Conservation (phyloP, 495 filamentous ascomycete genomes). For the Annulohypoxylon stygium region DNA sequence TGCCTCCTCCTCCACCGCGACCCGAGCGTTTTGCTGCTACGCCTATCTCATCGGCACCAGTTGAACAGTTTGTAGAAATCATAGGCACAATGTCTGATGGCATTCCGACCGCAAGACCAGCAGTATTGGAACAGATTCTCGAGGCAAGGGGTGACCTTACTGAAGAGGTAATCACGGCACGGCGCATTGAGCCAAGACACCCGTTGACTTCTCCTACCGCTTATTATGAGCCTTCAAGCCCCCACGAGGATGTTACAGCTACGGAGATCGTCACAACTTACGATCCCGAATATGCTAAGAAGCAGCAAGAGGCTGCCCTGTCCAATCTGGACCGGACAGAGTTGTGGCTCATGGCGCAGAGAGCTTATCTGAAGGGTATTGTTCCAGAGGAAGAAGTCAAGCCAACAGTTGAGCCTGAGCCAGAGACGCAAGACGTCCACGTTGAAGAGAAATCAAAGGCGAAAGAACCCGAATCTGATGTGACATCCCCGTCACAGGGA, state of each 20-base stretch:
- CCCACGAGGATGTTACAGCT: slow-evolving; percentile 60
- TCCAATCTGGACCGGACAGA: slow-evolving; percentile 82
- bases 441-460: slow-evolving; percentile 49
- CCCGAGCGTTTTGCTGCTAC: slow-evolving; percentile 41
- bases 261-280: slow-evolving; percentile 73
- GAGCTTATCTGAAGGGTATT: slow-evolving; percentile 80
- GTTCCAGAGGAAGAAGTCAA: slow-evolving; percentile 61
- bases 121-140: slow-evolving; percentile 48
- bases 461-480: slow-evolving; percentile 46
- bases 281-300: slow-evolving; percentile 75
- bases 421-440: slow-evolving; percentile 39
- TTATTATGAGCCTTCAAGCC: slow-evolving; percentile 52
- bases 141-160: slow-evolving; percentile 39
- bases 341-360: slow-evolving; percentile 84
- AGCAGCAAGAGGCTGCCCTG: slow-evolving; percentile 73
- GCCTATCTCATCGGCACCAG: slow-evolving; percentile 57
- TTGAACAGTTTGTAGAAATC: slow-evolving; percentile 78
- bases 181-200: slow-evolving; percentile 40
- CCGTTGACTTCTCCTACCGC: slow-evolving; percentile 55
- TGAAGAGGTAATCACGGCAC: slow-evolving; percentile 47
- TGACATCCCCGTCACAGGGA: slow-evolving; percentile 54
- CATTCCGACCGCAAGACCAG: slow-evolving; percentile 74
- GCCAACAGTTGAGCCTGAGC: slow-evolving; percentile 50
- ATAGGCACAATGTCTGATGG: slow-evolving; percentile 64
- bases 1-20: slow-evolving; percentile 54